Evolutionary conservation across 2,329 filamentous ascomycete species (phyloP).

Genomic region (Phaeosphaeriaceae sp.): DNA sequence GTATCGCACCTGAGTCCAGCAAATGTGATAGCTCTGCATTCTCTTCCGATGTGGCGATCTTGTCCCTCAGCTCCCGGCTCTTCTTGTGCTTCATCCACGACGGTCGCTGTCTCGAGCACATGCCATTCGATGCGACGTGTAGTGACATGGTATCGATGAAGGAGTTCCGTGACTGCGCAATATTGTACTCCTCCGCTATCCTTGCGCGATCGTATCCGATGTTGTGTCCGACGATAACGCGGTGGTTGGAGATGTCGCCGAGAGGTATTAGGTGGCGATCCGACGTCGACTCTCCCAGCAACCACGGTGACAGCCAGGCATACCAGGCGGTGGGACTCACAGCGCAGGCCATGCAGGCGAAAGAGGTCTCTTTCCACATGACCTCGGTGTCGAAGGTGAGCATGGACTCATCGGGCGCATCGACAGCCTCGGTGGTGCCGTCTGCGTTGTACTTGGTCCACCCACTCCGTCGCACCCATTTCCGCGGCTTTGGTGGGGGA

Average conservation of each 20-base stretch:
- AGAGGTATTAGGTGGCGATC: constrained; percentile 85
- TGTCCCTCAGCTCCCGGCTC: constrained; percentile 82
- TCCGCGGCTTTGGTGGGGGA: constrained; percentile 67
- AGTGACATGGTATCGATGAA: constrained; percentile 98
- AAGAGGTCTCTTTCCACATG: constrained; percentile 91
- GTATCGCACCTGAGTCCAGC: constrained; percentile 71
- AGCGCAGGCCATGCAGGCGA: constrained; percentile 96
- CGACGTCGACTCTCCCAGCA: constrained; percentile 80
- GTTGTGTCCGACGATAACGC: constrained; percentile 92
- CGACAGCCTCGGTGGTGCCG: constrained; percentile 74
- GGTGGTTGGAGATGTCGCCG: constrained; percentile 75
- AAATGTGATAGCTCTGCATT: constrained; percentile 75
- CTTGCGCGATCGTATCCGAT: constrained; percentile 93
- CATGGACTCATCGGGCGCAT: constrained; percentile 80
- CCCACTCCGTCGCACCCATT: constrained; percentile 82
- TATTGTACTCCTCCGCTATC: constrained; percentile 85
- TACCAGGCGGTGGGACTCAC: constrained; percentile 93
- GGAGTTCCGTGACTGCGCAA: constrained; percentile 81
- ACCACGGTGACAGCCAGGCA: constrained; percentile 95
- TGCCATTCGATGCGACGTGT: constrained; percentile 96
- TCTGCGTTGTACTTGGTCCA: constrained; percentile 93
- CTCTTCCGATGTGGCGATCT: constrained; percentile 74
- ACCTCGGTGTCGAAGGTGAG: constrained; percentile 96
- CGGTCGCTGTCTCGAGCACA: constrained; percentile 95
- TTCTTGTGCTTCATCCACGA: constrained; percentile 99